Base-by-base conservation (phyloP, 768 basidiomycete species). In the Mycena alexandri region DNA sequence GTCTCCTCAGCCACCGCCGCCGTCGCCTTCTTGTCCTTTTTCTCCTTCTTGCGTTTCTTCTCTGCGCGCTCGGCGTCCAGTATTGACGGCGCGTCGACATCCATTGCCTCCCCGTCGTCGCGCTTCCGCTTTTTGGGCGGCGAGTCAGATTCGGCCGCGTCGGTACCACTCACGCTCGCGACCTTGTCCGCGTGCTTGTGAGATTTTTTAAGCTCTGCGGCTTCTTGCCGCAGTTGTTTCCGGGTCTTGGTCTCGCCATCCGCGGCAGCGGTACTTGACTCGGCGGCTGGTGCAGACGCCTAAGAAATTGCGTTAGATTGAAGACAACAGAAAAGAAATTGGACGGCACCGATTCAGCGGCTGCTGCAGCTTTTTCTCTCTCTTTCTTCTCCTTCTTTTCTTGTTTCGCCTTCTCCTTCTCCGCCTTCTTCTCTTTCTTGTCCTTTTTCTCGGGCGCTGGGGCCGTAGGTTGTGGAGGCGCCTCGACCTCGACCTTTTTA, bases 121-220 rank as follows among this genome's bases (percentile, higher is more conserved):
- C 68, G 76, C 67, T 76, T 80, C 56, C 79, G 79, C 68, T 81
- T 83, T 66, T 78, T 82, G 43, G 72, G 74, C 67, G 56, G 25
- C 11, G 41, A 29, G 36, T 68, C 71, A 36, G 52, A 62, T 42
- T 64, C 63, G 36, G 69, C 63, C 19, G 60, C 62, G 33, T 59
- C 66, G 29, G 44, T 52, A 41, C 48, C 65, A 44, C 41, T 57
- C 41, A 22, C 41, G 24, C 51, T 61, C 7, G 38, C 60, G 25
- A 34, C 33, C 48, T 38, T 67, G 8, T 50, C 42, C 14, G 59
- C 65, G 16, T 43, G 54, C 25, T 62, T 62, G 25, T 57, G 33
- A 29, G 63, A 58, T 60, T 74, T 73, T 50, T 61, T 70, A 25
- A 66, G 62, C 56, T 71, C 71, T n/a, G 48, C 54, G 14, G 64